These are phyloP conservation scores for Diaporthe caulivora DNA, from an alignment of 2,329 filamentous ascomycete species.

Conservation along the genomic window DNA sequence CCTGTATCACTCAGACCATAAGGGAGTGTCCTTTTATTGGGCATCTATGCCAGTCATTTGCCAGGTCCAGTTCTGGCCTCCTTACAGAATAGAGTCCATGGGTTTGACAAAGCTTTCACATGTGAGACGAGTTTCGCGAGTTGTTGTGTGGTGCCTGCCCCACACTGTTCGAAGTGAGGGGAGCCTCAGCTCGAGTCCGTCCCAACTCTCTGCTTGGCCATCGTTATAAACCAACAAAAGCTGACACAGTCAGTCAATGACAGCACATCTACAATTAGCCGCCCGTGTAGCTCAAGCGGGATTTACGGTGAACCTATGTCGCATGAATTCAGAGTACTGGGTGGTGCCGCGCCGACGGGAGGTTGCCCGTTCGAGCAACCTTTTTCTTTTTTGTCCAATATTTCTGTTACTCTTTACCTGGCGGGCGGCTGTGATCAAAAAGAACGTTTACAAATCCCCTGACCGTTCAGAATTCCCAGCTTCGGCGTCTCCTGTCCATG, in stretches of 20 bases:
- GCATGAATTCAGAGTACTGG: not conserved
- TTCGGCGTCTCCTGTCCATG: not conserved
- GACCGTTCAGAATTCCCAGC: not conserved
- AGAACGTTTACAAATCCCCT: not conserved
- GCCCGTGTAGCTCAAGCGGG: not conserved
- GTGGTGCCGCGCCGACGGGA: not conserved
- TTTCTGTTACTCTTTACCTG: not conserved
- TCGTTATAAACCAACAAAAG: not conserved
- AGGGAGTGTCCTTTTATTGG: not conserved
- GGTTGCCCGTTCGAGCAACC: slow-evolving; percentile 8
- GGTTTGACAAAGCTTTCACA: not conserved
- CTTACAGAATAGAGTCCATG: not conserved
- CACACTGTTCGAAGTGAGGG: too few species aligned
- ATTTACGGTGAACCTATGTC: not conserved
- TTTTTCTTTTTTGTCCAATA: not conserved
- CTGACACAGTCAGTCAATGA: not conserved
- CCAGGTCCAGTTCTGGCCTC: not conserved
- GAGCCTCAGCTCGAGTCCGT: too few species aligned
- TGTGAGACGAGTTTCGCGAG: not conserved
- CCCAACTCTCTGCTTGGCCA: not conserved
- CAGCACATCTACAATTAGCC: not conserved
- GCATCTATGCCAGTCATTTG: not conserved
- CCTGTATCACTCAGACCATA: not conserved
- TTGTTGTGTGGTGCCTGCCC: not conserved
- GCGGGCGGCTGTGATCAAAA: not conserved